phyloP scores from a whole-genome alignment of 768 basidiomycete species.

The Mrakia blollopis region DNA sequence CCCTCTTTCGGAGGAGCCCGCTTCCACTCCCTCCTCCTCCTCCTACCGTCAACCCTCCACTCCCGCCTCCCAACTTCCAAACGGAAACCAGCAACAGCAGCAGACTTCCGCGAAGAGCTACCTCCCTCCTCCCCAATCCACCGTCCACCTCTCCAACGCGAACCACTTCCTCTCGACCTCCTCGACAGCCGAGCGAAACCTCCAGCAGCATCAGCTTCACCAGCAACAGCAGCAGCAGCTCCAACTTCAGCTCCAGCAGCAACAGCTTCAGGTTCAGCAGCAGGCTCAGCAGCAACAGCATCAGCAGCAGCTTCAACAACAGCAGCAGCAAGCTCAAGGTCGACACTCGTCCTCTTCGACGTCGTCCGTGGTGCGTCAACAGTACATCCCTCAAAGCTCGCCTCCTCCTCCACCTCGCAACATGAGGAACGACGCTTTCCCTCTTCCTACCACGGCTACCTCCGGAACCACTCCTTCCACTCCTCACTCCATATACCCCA shows the following conservation, averaged over 20 bases:
- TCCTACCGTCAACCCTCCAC: background rate
- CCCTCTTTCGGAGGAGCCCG: conserved; percentile 5
- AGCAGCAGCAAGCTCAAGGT: background rate
- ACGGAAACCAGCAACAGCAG: background rate
- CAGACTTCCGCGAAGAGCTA: background rate
- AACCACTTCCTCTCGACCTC: background rate
- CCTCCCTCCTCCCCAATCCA: conserved; percentile 2
- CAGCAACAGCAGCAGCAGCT: conserved; percentile 10
- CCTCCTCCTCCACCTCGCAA: conserved; percentile 16
- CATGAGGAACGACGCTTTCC: conserved; percentile 12
- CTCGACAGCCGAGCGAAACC: background rate
- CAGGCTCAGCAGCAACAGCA: background rate
- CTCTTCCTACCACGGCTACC: conserved; percentile 20
- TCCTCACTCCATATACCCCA: conserved; percentile 7
- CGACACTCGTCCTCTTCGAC: too few relatives aligned
- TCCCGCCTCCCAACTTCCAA: background rate
- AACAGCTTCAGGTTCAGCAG: conserved; percentile 1
- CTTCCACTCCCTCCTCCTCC: background rate
- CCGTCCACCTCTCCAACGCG: conserved; percentile 3
- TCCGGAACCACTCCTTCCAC: conserved; percentile 2
- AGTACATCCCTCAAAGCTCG: background rate
- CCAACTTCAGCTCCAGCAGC: conserved; percentile 10
- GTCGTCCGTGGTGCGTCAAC: background rate
- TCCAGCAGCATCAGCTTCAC: conserved; percentile 20
- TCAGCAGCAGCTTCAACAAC: background rate